Evolutionary conservation across 225 moss, liverwort and hornwort species (phyloP).

Genomic region (Physcomitrium patens): DNA sequence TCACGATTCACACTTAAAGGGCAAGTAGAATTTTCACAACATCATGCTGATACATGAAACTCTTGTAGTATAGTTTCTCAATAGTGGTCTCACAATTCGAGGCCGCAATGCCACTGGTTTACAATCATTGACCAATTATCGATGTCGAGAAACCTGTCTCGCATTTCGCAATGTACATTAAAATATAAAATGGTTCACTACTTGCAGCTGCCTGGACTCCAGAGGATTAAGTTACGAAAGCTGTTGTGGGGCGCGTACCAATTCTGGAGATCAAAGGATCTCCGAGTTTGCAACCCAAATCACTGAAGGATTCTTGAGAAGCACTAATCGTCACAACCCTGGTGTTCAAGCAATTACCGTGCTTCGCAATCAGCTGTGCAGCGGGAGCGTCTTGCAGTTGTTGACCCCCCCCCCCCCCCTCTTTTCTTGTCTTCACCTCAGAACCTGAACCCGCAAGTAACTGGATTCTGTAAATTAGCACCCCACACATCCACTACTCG

Average conservation of each 20-base stretch:
- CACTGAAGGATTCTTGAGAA: constrained; percentile 1
- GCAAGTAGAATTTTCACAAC: too few species aligned
- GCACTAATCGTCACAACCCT: neutral
- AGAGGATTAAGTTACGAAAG: neutral
- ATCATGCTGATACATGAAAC: too few species aligned
- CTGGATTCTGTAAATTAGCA: neutral
- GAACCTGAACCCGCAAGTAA: neutral
- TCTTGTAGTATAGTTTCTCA: too few species aligned
- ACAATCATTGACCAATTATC: neutral
- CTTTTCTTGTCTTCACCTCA: too few species aligned
- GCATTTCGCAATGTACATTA: neutral
- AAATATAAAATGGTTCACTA: neutral
- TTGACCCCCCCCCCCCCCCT: neutral
- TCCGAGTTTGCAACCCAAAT: neutral
- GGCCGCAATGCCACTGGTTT: constrained; percentile 13
- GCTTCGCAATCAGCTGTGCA: neutral
- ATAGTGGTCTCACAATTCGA: neutral
- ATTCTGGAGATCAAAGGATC: neutral
- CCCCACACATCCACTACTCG: neutral
- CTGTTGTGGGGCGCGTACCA: neutral
- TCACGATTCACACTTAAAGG: too few species aligned
- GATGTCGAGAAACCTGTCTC: neutral
- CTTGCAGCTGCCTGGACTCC: neutral
- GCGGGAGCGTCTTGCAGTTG: neutral
- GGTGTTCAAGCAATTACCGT: neutral